Conservation (phyloP, 2,329 filamentous ascomycete genomes). For the Fusarium miscanthi region DNA sequence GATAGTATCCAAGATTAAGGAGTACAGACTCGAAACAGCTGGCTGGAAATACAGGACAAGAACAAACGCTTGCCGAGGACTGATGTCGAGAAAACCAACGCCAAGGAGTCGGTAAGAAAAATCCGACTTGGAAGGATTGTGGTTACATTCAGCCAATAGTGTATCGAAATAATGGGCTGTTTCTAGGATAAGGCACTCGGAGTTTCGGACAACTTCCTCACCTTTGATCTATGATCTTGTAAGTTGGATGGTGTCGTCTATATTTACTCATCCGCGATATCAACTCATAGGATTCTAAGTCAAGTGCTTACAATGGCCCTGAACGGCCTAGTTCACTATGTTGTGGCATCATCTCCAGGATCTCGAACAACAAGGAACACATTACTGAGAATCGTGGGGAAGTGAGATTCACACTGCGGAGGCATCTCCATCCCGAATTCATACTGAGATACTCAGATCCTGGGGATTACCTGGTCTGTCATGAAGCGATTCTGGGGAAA, state of each 20-base stretch:
- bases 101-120: neutral
- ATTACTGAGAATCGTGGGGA: neutral
- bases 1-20: neutral
- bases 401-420: conserved; percentile 12
- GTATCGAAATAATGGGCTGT: neutral
- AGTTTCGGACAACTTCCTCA: conserved; percentile 17
- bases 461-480: neutral
- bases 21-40: neutral
- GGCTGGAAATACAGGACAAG: neutral
- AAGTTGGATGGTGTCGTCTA: neutral
- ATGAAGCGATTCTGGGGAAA: neutral
- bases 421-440: conserved; percentile 7
- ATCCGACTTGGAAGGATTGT: neutral
- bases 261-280: neutral
- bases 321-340: neutral
- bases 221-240: neutral
- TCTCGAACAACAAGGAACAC: neutral
- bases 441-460: neutral
- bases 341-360: conserved; percentile 17
- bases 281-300: neutral
- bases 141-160: conserved; percentile 8
- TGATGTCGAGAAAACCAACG: neutral
- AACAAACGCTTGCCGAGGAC: neutral
- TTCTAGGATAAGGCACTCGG: neutral
- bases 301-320: neutral